phyloP scores from a whole-genome alignment of 352 stramenopile genomes.

The Globisporangium viniferum region DNA sequence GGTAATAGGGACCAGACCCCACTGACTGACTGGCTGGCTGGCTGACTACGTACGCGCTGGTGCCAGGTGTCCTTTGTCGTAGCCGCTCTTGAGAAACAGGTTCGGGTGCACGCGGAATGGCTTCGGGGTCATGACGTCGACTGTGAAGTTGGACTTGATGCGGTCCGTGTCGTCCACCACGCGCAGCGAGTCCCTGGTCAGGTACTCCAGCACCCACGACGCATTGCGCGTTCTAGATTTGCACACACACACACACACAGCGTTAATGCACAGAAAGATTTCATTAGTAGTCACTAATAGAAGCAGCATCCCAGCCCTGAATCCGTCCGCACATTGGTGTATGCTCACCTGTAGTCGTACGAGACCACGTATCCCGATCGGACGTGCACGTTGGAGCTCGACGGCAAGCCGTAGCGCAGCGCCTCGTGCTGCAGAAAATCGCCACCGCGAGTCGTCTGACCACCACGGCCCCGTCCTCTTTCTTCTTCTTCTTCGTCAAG shows the following conservation, averaged over 20 bases:
- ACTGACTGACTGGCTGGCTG: background rate
- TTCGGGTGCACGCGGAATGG: conserved; percentile 85
- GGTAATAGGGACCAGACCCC: no score
- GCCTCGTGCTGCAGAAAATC: conserved; percentile 51
- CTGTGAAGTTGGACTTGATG: conserved; percentile 84
- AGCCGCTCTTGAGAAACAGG: conserved; percentile 89
- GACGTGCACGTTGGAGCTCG: conserved; percentile 62
- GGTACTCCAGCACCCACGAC: conserved; percentile 82
- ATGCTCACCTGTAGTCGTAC: conserved; percentile 73
- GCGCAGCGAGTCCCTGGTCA: conserved; percentile 71
- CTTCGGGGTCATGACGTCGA: conserved; percentile 67
- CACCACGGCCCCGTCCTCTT: background rate
- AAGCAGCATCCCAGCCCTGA: background rate
- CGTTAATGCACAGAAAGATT: background rate
- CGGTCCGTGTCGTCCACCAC: conserved; percentile 70
- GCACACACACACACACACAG: no score
- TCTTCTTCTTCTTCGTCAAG: conserved; percentile 14
- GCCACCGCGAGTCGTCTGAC: conserved; percentile 2
- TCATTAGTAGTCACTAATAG: background rate
- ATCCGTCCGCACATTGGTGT: background rate
- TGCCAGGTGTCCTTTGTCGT: conserved; percentile 94
- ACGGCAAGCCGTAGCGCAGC: conserved; percentile 70
- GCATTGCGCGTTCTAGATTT: conserved; percentile 67
- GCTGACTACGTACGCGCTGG: conserved; percentile 61
- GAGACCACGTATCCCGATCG: conserved; percentile 79